These are phyloP conservation scores for Trifolium pratense DNA, from an alignment of 306 rosid genomes.

Conservation along the genomic window DNA sequence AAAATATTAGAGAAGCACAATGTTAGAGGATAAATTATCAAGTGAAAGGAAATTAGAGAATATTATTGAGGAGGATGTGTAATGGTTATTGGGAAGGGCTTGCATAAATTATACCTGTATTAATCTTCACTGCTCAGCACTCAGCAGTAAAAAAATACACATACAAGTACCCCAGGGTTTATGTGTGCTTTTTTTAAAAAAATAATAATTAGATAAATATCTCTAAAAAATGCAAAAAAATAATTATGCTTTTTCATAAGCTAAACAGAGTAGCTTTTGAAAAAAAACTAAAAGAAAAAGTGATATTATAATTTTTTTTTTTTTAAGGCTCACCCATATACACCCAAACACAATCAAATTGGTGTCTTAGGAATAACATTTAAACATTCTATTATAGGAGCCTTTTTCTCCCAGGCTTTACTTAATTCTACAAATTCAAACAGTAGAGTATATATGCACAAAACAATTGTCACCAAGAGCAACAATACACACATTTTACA, in stretches of 20 bases:
- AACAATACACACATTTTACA: constrained; percentile 7
- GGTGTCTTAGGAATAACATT: background rate
- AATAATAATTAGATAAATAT: background rate
- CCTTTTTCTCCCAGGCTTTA: background rate
- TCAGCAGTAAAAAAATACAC: background rate
- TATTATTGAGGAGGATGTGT: too few relatives aligned
- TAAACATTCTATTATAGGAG: constrained; percentile 1
- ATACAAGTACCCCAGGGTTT: constrained; percentile 15
- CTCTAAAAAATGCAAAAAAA: background rate
- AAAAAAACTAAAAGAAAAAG: background rate
- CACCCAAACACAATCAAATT: constrained; percentile 13
- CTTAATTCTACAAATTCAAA: constrained; percentile 17
- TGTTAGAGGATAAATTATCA: constrained; percentile 21
- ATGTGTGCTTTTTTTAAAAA: background rate
- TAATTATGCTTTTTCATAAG: background rate
- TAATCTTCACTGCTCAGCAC: background rate
- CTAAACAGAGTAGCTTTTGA: background rate
- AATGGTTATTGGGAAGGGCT: background rate
- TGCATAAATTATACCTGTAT: constrained; percentile 20
- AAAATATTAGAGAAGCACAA: constrained; percentile 9
- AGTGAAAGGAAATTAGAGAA: constrained; percentile 20
- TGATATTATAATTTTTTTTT: constrained; percentile 9
- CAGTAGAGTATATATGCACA: constrained; percentile 4
- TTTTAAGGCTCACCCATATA: background rate
- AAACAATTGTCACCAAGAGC: constrained; percentile 6